phyloP scores from a whole-genome alignment of 108 stramenopile genomes.

The Conticribra weissflogii region DNA sequence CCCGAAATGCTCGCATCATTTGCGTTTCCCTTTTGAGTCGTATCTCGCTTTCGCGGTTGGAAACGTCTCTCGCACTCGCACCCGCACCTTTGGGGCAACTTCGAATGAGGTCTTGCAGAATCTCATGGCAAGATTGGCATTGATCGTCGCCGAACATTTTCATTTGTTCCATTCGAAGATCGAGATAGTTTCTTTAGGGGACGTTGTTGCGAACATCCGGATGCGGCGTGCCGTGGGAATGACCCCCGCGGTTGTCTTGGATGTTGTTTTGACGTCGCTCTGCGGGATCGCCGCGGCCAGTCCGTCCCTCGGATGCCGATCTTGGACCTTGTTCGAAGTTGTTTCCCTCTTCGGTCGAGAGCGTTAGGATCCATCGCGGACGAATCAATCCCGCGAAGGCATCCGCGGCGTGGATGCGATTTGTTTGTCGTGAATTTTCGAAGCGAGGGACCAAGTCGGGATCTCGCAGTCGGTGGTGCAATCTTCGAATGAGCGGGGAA shows the following conservation, averaged over 20 bases:
- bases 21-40: constrained; percentile 10
- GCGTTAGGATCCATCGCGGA: constrained; percentile 28
- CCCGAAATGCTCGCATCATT: neutral
- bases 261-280: neutral
- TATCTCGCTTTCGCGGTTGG: neutral
- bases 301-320: too few species aligned
- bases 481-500: constrained; percentile 8
- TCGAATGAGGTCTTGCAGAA: constrained; percentile 2
- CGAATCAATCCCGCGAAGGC: constrained; percentile 4
- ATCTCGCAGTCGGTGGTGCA: constrained; percentile 26
- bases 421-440: neutral
- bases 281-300: too few species aligned
- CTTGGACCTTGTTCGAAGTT: too few species aligned
- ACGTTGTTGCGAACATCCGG: constrained; percentile 8
- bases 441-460: constrained; percentile 24
- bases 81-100: neutral
- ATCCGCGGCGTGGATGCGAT: neutral
- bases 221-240: neutral
- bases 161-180: constrained; percentile 43
- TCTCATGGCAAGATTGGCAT: constrained; percentile 8
- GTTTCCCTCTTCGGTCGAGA: too few species aligned
- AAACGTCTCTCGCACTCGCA: neutral
- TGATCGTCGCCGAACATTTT: constrained; percentile 36
- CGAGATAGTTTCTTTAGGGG: constrained; percentile 34
- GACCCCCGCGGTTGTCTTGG: neutral